Evolutionary conservation across 2,329 filamentous ascomycete species (phyloP), one percentile per base, ranked within the genome.

Genomic region (Grosmannia clavigera): DNA sequence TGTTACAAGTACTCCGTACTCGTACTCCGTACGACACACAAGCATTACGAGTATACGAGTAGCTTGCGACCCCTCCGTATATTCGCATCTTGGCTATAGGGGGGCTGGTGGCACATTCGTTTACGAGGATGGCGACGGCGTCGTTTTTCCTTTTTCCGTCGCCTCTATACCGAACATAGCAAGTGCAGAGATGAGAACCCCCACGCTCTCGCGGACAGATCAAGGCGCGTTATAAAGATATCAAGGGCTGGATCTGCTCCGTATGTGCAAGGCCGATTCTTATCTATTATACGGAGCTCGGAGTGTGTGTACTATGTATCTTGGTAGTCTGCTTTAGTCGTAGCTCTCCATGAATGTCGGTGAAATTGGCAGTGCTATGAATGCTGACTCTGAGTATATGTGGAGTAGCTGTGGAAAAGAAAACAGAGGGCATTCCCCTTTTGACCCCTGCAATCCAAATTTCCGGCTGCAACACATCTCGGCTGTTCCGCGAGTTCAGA

Each of bases 381-480:
- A 46, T 6, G 19, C 16, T n/a, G 6, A 19, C 6, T 46, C 19
- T n/a, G 38, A 40, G 43, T 46, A n/a, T n/a, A 46, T 46, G 43
- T 46, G 43, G 43, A 46, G 52, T 31, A 22, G 27, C 33, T 25
- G 35, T 22, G 35, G 6, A 43, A 22, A 58, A 58, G 35, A 9
- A 55, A 55, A 27, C 48, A 38, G 14, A 48, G 10, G 19, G 29
- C 35, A 31, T 46, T 38, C 43, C 53, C 57, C 35, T 59, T 55
- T 55, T 58, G 12, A 61, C 59, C 62, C 62, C 61, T 61, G 59
- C 27, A 56, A 43, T 11, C 48, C 61, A 61, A 64, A 64, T 64
- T 64, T 64, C 62, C 61, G 62, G 59, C 40, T 31, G 25, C 54
- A 53, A 57, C 55, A 48, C 57, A 59, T 58, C 58, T 58, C 58